These are phyloP conservation scores for Sicyos edulis DNA, from an alignment of 306 rosid genomes.

Conservation along the genomic window DNA sequence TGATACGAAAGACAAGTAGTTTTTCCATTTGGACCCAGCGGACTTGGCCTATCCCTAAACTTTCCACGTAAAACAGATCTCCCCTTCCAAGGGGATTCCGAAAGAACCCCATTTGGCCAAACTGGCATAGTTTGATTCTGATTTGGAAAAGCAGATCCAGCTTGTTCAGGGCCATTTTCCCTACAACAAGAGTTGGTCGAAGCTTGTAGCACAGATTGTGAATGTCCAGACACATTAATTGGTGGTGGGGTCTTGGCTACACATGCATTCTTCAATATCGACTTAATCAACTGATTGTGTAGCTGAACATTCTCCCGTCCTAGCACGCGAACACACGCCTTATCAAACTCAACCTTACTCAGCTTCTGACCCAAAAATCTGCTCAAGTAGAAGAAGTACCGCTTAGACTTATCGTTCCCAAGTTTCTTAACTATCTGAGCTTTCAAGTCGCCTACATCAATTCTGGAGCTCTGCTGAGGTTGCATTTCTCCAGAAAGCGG, in stretches of 20 bases:
- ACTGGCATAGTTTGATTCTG: constrained; percentile 53
- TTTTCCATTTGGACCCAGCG: constrained; percentile 95
- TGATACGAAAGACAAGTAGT: constrained; percentile 47
- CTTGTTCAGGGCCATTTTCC: constrained; percentile 72
- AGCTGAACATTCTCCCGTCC: constrained; percentile 79
- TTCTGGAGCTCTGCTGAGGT: constrained; percentile 82
- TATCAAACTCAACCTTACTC: constrained; percentile 79
- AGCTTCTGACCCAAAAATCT: constrained; percentile 80
- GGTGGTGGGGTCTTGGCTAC: constrained; percentile 86
- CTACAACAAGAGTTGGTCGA: constrained; percentile 51
- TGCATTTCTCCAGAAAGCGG: constrained; percentile 79
- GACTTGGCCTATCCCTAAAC: constrained; percentile 87
- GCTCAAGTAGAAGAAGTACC: constrained; percentile 60
- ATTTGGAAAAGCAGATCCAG: constrained; percentile 41
- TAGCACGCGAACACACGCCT: constrained; percentile 53
- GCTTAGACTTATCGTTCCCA: constrained; percentile 68
- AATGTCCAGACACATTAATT: constrained; percentile 38
- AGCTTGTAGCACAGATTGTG: constrained; percentile 47
- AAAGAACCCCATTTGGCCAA: constrained; percentile 85
- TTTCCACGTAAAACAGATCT: constrained; percentile 66
- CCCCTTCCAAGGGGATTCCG: constrained; percentile 61
- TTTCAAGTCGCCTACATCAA: constrained; percentile 85
- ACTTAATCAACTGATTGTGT: constrained; percentile 75
- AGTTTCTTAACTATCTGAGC: constrained; percentile 72
- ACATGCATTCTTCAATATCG: constrained; percentile 84